Conservation (phyloP, 257 asterid species). For the Primulina tabacum region DNA sequence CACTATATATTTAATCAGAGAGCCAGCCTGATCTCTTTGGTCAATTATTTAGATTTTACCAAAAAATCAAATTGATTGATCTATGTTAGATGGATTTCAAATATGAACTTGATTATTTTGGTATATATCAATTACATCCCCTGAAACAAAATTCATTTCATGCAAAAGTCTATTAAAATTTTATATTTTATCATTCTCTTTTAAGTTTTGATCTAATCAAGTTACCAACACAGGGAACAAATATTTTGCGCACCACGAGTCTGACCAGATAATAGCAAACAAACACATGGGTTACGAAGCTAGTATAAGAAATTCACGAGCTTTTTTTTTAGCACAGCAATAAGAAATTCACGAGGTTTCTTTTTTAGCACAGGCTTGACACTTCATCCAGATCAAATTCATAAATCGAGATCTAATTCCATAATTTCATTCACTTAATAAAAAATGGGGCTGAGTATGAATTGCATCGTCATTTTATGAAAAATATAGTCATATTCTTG, state of each 20-base stretch:
- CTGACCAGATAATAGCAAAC: neutral
- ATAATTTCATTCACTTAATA: neutral
- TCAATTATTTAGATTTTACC: neutral
- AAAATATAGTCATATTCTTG: too few relatives aligned
- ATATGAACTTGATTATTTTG: neutral
- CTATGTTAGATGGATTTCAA: neutral
- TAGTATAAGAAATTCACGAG: neutral
- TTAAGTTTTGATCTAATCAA: neutral
- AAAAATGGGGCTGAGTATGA: slow-evolving; percentile 2
- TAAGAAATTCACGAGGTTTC: neutral
- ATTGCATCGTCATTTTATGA: too few relatives aligned
- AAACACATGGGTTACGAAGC: neutral
- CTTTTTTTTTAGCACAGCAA: neutral
- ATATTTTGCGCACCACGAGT: neutral
- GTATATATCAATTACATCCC: neutral
- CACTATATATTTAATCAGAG: neutral
- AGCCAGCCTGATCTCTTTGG: neutral
- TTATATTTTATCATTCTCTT: neutral
- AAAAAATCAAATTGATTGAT: neutral
- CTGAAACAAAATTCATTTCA: neutral
- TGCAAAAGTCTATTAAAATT: neutral
- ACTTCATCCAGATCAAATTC: slow-evolving; percentile 1
- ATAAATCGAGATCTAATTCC: neutral
- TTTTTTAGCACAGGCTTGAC: slow-evolving; percentile 10
- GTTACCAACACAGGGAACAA: neutral